phyloP scores from a whole-genome alignment of 805 yeast genomes.

The Candida pseudofarinosa region DNA sequence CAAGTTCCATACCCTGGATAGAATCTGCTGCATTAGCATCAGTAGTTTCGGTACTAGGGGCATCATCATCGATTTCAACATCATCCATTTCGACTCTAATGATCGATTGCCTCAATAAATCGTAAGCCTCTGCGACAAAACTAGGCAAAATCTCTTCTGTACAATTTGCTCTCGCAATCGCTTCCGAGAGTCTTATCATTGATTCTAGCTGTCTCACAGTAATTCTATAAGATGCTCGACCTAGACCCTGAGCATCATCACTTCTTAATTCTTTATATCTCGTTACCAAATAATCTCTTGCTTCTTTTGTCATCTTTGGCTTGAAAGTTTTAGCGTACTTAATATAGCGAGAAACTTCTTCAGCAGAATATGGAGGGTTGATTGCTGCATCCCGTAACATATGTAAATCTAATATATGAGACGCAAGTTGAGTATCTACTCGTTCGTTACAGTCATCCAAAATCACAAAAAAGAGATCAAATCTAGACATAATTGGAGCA shows the following conservation, averaged over 20 bases:
- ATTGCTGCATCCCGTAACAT: conserved; percentile 89
- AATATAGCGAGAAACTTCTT: conserved; percentile 83
- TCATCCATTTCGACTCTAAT: conserved; percentile 94
- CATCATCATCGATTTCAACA: conserved; percentile 76
- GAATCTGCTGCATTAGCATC: conserved; percentile 16
- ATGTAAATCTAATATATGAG: conserved; percentile 89
- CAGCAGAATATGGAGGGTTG: conserved; percentile 82
- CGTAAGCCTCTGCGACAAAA: conserved; percentile 92
- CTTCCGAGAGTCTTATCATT: conserved; percentile 89
- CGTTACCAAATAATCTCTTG: conserved; percentile 70
- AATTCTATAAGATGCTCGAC: conserved; percentile 83
- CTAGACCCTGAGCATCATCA: conserved; percentile 87
- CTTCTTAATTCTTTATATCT: conserved; percentile 81
- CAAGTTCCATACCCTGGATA: not conserved
- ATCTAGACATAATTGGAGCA: conserved; percentile 98
- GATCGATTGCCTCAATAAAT: conserved; percentile 82
- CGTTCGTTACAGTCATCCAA: conserved; percentile 92
- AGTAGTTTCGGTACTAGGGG: conserved; percentile 12
- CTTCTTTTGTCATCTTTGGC: conserved; percentile 79
- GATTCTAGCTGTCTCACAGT: conserved; percentile 97
- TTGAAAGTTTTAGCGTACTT: conserved; percentile 89
- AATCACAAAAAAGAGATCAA: conserved; percentile 90
- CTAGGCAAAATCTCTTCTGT: conserved; percentile 79
- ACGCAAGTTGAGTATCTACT: conserved; percentile 84
- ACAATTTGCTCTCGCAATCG: conserved; percentile 95